phyloP scores from a whole-genome alignment of 2,329 filamentous ascomycete species.

The Cladosporium halotolerans region DNA sequence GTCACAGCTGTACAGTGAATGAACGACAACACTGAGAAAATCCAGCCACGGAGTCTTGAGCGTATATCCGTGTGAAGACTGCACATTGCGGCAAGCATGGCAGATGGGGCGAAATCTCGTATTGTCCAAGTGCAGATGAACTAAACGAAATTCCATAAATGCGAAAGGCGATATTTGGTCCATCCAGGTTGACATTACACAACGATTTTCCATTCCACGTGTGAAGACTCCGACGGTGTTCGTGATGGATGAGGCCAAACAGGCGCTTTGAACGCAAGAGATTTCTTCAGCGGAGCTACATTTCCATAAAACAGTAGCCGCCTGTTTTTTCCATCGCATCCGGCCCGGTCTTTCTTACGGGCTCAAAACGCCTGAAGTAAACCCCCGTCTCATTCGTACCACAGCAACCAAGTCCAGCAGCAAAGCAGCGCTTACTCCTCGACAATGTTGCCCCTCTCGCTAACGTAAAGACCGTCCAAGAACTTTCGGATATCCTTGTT shows the following conservation, averaged over 20 bases:
- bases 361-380: constrained; percentile 13
- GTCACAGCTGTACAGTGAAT: too few species aligned
- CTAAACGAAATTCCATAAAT: too few species aligned
- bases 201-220: background rate
- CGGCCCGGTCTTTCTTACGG: constrained; percentile 10
- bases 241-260: constrained; percentile 4
- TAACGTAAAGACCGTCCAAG: constrained; percentile 99
- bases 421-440: constrained; percentile 30
- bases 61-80: too few species aligned
- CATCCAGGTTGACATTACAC: too few species aligned
- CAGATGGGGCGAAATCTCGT: too few species aligned
- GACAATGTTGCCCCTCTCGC: constrained; percentile 88
- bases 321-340: constrained; percentile 11
- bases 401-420: constrained; percentile 9
- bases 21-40: too few species aligned
- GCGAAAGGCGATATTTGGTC: too few species aligned
- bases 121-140: too few species aligned
- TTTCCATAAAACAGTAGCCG: constrained; percentile 10
- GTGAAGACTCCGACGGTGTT: background rate
- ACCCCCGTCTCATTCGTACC: constrained; percentile 8
- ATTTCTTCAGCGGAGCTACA: constrained; percentile 12
- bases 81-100: too few species aligned
- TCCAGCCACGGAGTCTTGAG: too few species aligned
- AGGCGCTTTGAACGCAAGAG: constrained; percentile 12
- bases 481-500: constrained; percentile 99